These are phyloP conservation scores for Exophiala sp. DNA, from an alignment of 2,329 filamentous ascomycete genomes.

Conservation along the genomic window DNA sequence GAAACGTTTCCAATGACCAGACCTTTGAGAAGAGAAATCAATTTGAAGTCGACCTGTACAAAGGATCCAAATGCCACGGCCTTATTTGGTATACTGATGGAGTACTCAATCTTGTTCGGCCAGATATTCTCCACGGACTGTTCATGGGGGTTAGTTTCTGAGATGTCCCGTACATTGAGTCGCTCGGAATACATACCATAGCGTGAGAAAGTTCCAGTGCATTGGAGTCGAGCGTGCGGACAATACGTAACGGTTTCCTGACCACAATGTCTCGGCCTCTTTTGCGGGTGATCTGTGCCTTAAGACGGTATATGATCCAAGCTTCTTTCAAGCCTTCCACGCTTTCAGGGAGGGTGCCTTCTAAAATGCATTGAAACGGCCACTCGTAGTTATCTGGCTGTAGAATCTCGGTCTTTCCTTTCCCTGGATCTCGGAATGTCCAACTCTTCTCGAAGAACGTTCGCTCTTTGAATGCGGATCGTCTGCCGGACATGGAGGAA, in stretches of 20 bases:
- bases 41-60: slow-evolving; percentile 75
- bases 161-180: background rate
- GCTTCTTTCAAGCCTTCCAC: slow-evolving; percentile 83
- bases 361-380: slow-evolving; percentile 69
- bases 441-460: slow-evolving; percentile 64
- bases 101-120: slow-evolving; percentile 97
- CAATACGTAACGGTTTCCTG: slow-evolving; percentile 70
- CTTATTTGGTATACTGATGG: slow-evolving; percentile 86
- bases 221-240: slow-evolving; percentile 68
- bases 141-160: background rate
- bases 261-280: slow-evolving; percentile 80
- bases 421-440: slow-evolving; percentile 56
- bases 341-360: slow-evolving; percentile 68
- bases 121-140: slow-evolving; percentile 87
- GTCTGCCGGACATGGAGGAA: slow-evolving; percentile 30
- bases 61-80: slow-evolving; percentile 89
- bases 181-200: slow-evolving; percentile 53
- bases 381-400: slow-evolving; percentile 76
- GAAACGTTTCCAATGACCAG: slow-evolving; percentile 77
- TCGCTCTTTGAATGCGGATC: slow-evolving; percentile 34
- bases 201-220: slow-evolving; percentile 75
- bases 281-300: slow-evolving; percentile 85
- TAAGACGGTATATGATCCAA: slow-evolving; percentile 83
- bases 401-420: slow-evolving; percentile 51
- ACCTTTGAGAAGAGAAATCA: slow-evolving; percentile 84